phyloP scores from a whole-genome alignment of 1,139 yeast genomes.

The Torulaspora globosa region DNA sequence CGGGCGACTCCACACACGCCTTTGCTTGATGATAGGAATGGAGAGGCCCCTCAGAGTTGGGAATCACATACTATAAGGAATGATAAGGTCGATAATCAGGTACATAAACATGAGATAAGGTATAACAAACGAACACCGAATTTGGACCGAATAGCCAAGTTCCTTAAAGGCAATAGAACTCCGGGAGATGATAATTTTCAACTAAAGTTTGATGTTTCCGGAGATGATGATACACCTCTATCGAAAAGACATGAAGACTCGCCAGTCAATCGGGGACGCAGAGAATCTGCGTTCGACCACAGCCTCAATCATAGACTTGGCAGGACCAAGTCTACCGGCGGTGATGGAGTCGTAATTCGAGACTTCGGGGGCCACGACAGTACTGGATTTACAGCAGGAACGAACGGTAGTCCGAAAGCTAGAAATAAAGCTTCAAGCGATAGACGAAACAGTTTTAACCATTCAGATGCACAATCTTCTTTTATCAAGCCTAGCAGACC shows the following conservation, averaged over 20 bases:
- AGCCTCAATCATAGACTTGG: neutral
- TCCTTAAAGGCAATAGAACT: conserved; percentile 21
- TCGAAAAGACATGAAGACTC: conserved; percentile 13
- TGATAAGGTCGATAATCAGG: neutral
- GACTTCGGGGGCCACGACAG: neutral
- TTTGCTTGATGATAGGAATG: neutral
- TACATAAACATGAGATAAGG: neutral
- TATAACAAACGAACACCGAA: conserved; percentile 30
- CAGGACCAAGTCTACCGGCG: neutral
- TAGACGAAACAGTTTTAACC: neutral
- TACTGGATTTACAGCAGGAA: neutral
- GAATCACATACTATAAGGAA: neutral
- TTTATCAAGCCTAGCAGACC: neutral
- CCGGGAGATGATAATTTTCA: conserved; percentile 17
- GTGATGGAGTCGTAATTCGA: no score
- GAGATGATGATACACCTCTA: conserved; percentile 23
- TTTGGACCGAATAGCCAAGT: conserved; percentile 27
- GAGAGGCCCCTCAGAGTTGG: neutral
- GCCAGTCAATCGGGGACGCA: neutral
- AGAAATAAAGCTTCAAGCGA: neutral
- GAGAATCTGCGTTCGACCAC: neutral
- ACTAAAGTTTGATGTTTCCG: conserved; percentile 16
- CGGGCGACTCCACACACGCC: conserved; percentile 1
- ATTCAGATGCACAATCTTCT: neutral
- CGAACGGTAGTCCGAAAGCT: conserved; percentile 1